These are phyloP conservation scores for Solanum dulcamara DNA, from an alignment of 257 asterid genomes.

Conservation along the genomic window DNA sequence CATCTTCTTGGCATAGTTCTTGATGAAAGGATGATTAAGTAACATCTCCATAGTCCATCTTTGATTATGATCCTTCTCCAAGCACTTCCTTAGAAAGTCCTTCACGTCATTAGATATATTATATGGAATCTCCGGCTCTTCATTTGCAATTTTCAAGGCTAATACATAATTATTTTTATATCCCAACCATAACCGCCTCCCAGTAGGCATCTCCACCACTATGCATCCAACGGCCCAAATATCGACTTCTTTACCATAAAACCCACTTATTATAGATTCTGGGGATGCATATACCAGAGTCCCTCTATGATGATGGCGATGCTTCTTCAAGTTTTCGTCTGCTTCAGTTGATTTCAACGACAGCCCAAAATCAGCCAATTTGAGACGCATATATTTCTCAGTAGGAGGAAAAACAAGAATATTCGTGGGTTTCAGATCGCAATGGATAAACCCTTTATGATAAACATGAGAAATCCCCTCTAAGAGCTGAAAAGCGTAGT, in stretches of 20 bases:
- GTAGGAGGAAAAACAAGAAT: neutral
- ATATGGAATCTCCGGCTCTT: neutral
- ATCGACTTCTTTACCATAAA: neutral
- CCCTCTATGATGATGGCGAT: neutral
- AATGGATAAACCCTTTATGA: neutral
- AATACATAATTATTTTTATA: neutral
- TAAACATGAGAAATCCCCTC: neutral
- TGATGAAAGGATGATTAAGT: neutral
- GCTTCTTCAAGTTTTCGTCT: neutral
- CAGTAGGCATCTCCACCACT: neutral
- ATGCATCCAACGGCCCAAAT: constrained; percentile 2
- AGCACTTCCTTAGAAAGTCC: neutral
- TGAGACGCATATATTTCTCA: neutral
- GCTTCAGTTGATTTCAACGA: neutral
- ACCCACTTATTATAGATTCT: neutral
- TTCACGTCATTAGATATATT: neutral
- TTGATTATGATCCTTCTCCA: neutral
- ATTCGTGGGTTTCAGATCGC: neutral
- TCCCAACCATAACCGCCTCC: neutral
- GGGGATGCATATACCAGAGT: neutral
- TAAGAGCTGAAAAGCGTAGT: neutral
- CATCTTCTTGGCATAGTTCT: neutral
- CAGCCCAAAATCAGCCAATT: neutral
- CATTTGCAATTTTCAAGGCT: neutral
- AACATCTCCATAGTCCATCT: constrained; percentile 5